Evolutionary conservation across 2,329 filamentous ascomycete species (phyloP).

Genomic region (Pseudohalonectria lignicola): DNA sequence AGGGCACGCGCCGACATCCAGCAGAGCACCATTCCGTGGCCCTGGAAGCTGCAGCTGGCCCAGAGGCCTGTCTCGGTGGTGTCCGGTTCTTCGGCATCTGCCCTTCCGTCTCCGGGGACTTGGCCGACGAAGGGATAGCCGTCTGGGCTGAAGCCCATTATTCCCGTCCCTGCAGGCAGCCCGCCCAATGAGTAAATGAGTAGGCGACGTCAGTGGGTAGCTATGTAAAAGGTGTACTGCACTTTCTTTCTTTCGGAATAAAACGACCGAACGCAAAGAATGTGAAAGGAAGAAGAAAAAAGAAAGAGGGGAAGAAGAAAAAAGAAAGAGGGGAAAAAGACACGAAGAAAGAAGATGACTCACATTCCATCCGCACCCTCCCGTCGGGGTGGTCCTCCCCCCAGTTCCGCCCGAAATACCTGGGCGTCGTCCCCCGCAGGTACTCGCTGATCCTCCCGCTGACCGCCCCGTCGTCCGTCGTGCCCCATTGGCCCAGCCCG

Average conservation of each 20-base stretch:
- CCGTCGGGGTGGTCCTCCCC: conserved; percentile 28
- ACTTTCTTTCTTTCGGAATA: no score
- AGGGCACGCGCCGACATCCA: conserved; percentile 48
- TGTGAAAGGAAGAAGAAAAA: no score
- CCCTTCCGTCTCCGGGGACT: conserved; percentile 30
- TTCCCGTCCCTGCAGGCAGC: conserved; percentile 22
- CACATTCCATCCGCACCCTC: conserved; percentile 30
- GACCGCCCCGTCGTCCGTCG: conserved; percentile 41
- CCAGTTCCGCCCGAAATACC: conserved; percentile 43
- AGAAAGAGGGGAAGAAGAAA: no score
- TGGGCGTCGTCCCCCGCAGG: conserved; percentile 26
- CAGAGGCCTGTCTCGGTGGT: conserved; percentile 30
- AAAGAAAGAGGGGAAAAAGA: no score
- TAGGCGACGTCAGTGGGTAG: no score
- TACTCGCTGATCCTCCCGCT: conserved; percentile 40
- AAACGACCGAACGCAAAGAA: no score
- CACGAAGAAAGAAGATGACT: background rate
- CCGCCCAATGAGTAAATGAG: background rate
- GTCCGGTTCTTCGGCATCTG: background rate
- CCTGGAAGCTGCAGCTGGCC: conserved; percentile 50
- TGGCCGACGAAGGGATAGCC: conserved; percentile 40
- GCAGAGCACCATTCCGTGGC: conserved; percentile 56
- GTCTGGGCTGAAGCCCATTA: conserved; percentile 45
- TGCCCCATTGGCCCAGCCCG: conserved; percentile 39
- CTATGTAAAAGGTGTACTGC: no score